Base-by-base conservation (phyloP, 164 flowering plant genomes). In the Taxillus chinensis region DNA sequence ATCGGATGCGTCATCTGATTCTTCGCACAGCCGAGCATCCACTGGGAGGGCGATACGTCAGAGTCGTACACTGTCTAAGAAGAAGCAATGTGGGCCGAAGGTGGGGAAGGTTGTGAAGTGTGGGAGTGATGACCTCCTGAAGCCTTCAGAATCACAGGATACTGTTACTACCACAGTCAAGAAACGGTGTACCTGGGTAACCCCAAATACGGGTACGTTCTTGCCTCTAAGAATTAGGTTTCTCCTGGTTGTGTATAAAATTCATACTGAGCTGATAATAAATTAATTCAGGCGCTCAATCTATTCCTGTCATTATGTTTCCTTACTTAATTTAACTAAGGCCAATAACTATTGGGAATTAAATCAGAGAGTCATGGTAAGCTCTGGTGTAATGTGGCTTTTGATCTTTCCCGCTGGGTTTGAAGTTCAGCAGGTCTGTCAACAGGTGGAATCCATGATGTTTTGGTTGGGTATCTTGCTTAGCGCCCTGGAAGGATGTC, bases 181-280 rank as follows among this genome's bases (percentile, higher is more conserved):
- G 69, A 85, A 73, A 73, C 75, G 92, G 63, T 89, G 96, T 68
- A 79, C 84, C 68, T 89, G 96, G 96, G 83, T 85, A 46, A 89
- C 96, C 2, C 71, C 84, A 2, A 85, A 79, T 64, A 77, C 91
- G 5, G 96, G 96, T 87, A 74, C 48, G 67, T 58, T 68, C 39
- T 42, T 38, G 13, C 43, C 42, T 62, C 12, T 45, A 45, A 15
- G 41, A 27, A 55, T 15, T 15, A 14, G 17, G 39, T 14, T 49
- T 49, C 2, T 11, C 14, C 13, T 9, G 8, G 0, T 9, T 43
- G 7, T 49, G 12, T 12, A 2, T 11, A 11, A 11, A 0, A n/a
- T 49, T 4, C 4, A 49, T 9, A 3, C 14, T 49, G 10, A 5
- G 52, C 27, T 27, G 27, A 27, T 27, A 27, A 27, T 27, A 27